A percentile compares a stretch with the other conserved stretches of the same genome.
Conservation (phyloP, 176 grass and related monocot species). For the Oryza coarctata region DNA sequence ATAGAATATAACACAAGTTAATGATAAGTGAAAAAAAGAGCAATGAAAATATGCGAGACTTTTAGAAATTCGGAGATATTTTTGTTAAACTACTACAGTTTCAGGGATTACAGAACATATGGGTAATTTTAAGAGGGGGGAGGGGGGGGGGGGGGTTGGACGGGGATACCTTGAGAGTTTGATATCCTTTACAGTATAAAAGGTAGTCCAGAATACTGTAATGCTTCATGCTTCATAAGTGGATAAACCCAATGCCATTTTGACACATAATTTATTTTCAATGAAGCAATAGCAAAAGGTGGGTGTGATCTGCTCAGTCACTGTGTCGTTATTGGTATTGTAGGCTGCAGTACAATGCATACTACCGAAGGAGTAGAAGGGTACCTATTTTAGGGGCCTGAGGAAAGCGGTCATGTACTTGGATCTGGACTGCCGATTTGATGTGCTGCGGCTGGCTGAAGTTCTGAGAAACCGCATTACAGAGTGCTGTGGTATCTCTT, state of each 20-base stretch:
- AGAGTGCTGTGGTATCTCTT: slow-evolving; percentile 35
- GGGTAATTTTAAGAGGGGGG: neutral
- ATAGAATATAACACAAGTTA: neutral
- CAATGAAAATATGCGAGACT: neutral
- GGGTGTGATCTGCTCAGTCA: neutral
- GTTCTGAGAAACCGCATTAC: slow-evolving; percentile 59
- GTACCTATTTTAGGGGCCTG: slow-evolving; percentile 69
- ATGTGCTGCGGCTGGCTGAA: slow-evolving; percentile 70
- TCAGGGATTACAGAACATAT: neutral
- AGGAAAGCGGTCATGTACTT: slow-evolving; percentile 68
- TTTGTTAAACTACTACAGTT: neutral
- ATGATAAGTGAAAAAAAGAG: neutral
- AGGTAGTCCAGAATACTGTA: neutral
- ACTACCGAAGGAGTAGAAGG: slow-evolving; percentile 74
- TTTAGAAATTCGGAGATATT: neutral
- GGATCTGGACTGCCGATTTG: slow-evolving; percentile 84
- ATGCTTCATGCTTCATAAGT: neutral
- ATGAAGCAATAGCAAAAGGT: neutral
- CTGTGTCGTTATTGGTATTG: slow-evolving; percentile 1
- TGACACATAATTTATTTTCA: neutral
- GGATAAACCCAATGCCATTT: neutral
- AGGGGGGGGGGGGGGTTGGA: neutral
- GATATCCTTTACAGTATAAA: neutral
- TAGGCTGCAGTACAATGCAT: slow-evolving; percentile 82
- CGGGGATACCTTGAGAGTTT: neutral